Percentiles rank a stretch among this genome's conserved stretches.
phyloP scores from a whole-genome alignment of 345 rosid species.

The Zanthoxylum bungeanum region DNA sequence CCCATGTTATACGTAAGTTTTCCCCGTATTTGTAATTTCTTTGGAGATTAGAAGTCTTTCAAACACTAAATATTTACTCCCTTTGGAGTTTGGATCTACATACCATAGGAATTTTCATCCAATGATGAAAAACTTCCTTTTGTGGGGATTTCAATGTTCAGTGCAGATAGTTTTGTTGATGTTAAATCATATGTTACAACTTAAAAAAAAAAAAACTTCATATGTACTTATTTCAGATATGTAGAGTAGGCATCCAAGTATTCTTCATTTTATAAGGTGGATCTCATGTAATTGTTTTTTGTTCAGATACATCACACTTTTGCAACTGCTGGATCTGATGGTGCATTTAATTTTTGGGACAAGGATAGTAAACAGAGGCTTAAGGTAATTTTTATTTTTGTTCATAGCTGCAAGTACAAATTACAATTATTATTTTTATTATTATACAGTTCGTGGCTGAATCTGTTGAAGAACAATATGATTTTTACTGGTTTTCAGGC shows the following conservation, averaged over 20 bases:
- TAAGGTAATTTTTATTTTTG: conserved; percentile 47
- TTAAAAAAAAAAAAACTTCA: too few relatives aligned
- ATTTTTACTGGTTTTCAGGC: conserved; percentile 52
- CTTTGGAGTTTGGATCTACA: not conserved
- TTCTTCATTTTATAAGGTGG: not conserved
- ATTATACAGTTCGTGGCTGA: not conserved
- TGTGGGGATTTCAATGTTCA: not conserved
- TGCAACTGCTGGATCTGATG: conserved; percentile 98
- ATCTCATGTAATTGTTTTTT: conserved; percentile 16
- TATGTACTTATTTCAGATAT: not conserved
- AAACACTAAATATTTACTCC: not conserved
- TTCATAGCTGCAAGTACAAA: not conserved
- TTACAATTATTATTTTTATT: not conserved
- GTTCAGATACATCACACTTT: conserved; percentile 87
- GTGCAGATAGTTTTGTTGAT: not conserved
- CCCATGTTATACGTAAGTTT: not conserved
- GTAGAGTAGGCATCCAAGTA: not conserved
- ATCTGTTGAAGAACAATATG: not conserved
- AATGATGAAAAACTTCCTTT: not conserved
- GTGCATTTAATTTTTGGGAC: conserved; percentile 98
- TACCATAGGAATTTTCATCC: not conserved
- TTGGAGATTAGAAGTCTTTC: not conserved
- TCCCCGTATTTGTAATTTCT: not conserved
- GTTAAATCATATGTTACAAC: too few relatives aligned
- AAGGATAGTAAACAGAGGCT: conserved; percentile 98